phyloP scores from a whole-genome alignment of 2,329 filamentous ascomycete species.

The Passalora sequoiae region DNA sequence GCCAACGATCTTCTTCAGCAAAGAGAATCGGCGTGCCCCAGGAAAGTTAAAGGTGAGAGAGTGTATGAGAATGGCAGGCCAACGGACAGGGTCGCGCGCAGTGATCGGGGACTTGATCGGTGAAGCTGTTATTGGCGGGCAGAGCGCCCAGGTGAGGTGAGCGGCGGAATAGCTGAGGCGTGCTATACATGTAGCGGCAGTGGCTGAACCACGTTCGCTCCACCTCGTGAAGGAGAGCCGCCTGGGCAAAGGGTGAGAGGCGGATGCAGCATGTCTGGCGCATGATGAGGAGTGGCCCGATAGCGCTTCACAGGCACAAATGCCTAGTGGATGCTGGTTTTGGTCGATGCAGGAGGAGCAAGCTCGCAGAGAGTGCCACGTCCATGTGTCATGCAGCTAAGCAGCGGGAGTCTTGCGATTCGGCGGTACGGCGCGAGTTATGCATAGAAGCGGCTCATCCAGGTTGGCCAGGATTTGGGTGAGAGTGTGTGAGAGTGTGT shows the following conservation, averaged over 20 bases:
- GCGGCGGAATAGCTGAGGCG: conserved; percentile 20
- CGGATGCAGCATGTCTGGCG: conserved; percentile 14
- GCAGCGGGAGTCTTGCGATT: background rate
- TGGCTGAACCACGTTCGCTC: conserved; percentile 16
- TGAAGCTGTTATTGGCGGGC: conserved; percentile 22
- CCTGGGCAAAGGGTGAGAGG: background rate
- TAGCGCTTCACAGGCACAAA: conserved; percentile 16
- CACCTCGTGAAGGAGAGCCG: conserved; percentile 3
- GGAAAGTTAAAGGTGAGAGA: conserved; percentile 10
- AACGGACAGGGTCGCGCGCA: background rate
- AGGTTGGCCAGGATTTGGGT: conserved; percentile 4
- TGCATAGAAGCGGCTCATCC: conserved; percentile 8
- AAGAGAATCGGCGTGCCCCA: conserved; percentile 8
- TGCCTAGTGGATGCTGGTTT: conserved; percentile 22
- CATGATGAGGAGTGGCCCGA: conserved; percentile 7
- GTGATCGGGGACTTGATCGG: conserved; percentile 12
- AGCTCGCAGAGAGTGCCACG: conserved; percentile 29
- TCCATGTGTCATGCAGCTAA: conserved; percentile 22
- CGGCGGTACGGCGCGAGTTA: conserved; percentile 5
- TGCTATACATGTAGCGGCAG: conserved; percentile 15
- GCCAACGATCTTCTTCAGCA: conserved; percentile 8
- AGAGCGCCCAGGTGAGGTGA: conserved; percentile 9
- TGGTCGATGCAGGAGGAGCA: conserved; percentile 17
- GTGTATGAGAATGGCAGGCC: conserved; percentile 1
- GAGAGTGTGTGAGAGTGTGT: background rate